These are phyloP conservation scores for Cytauxzoon felis DNA, from an alignment of 169 alveolate species.

Conservation along the genomic window DNA sequence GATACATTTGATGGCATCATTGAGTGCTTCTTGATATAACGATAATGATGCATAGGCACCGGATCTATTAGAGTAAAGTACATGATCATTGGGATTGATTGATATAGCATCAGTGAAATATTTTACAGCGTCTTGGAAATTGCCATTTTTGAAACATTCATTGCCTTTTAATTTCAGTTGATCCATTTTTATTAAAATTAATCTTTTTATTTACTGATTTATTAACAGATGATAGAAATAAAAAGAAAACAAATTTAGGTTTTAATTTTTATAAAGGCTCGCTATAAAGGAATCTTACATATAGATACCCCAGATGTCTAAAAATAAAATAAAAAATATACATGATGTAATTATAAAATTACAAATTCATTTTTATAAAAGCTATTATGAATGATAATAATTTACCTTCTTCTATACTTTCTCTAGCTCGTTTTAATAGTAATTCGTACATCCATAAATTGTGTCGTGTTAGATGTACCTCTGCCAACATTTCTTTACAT, in stretches of 20 bases:
- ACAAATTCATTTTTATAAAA: neutral
- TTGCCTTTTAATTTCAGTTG: slow-evolving; percentile 87
- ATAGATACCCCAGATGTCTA: slow-evolving; percentile 11
- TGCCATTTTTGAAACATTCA: slow-evolving; percentile 87
- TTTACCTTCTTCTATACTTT: slow-evolving; percentile 18
- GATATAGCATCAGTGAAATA: slow-evolving; percentile 89
- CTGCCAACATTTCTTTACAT: slow-evolving; percentile 62
- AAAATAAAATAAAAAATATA: neutral
- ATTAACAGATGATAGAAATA: neutral
- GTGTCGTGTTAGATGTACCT: slow-evolving; percentile 50
- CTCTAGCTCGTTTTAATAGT: slow-evolving; percentile 52
- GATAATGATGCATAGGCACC: slow-evolving; percentile 87
- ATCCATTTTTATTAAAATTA: slow-evolving; percentile 69
- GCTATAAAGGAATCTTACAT: neutral
- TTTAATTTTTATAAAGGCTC: neutral
- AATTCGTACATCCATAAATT: slow-evolving; percentile 49
- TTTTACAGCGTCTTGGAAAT: slow-evolving; percentile 85
- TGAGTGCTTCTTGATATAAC: slow-evolving; percentile 85
- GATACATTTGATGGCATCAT: slow-evolving; percentile 88
- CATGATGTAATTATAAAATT: neutral
- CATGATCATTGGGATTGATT: slow-evolving; percentile 86
- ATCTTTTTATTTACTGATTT: neutral
- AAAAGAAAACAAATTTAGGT: neutral
- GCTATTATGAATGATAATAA: slow-evolving; percentile 5
- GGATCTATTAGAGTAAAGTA: slow-evolving; percentile 90